Evolutionary conservation across 257 asterid genomes (phyloP).

Genomic region (Capsicum pubescens): DNA sequence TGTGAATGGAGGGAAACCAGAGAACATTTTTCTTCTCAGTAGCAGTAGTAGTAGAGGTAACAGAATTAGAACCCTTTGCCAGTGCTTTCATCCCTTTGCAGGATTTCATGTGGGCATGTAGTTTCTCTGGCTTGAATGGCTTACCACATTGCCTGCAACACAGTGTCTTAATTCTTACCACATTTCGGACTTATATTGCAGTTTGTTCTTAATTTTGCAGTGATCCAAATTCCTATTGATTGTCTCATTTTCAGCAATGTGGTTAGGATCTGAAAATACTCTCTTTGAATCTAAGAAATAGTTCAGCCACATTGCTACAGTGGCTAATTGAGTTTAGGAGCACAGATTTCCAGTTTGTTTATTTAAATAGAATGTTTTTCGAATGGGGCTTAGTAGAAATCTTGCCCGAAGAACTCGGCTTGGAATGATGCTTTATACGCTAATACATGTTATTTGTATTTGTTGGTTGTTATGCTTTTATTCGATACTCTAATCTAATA

Average conservation of each 20-base stretch:
- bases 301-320: neutral
- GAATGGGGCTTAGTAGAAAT: too few species aligned
- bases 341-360: neutral
- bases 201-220: neutral
- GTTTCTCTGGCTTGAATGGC: slow-evolving; percentile 84
- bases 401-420: too few species aligned
- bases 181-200: neutral
- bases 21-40: neutral
- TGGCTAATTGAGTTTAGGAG: neutral
- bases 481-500: too few species aligned
- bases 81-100: slow-evolving; percentile 75
- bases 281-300: neutral
- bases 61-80: slow-evolving; percentile 45
- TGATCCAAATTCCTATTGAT: neutral
- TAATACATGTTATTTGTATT: too few species aligned
- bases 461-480: too few species aligned
- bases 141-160: slow-evolving; percentile 78
- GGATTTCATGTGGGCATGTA: slow-evolving; percentile 78
- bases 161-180: too few species aligned
- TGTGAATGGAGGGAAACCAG: neutral
- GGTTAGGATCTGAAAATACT: slow-evolving; percentile 6
- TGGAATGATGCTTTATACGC: too few species aligned
- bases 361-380: neutral
- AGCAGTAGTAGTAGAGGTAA: slow-evolving; percentile 36
- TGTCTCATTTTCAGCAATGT: neutral